A percentile compares a stretch with the other conserved stretches of the same genome.
These are phyloP conservation scores for Exophiala spinifera DNA, from an alignment of 2,329 filamentous ascomycete species.

Conservation along the genomic window DNA sequence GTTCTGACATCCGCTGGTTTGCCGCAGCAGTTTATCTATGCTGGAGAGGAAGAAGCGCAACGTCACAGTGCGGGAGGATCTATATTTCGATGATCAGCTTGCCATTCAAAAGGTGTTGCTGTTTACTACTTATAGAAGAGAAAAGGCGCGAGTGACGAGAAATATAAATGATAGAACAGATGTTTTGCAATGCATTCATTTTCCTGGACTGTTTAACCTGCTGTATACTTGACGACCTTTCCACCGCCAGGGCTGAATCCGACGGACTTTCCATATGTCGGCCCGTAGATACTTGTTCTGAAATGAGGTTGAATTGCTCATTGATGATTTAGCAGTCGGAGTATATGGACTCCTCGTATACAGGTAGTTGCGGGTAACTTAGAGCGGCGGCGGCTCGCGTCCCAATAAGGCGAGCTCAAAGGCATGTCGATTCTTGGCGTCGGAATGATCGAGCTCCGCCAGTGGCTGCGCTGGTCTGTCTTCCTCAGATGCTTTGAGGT, in stretches of 20 bases:
- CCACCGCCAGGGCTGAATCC: too few species aligned
- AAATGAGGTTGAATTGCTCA: too few species aligned
- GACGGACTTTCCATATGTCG: too few species aligned
- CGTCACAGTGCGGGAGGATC: not conserved
- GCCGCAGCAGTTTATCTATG: slow-evolving; percentile 8
- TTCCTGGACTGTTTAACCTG: too few species aligned
- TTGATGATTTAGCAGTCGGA: too few species aligned
- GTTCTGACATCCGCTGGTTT: not conserved
- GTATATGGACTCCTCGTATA: too few species aligned
- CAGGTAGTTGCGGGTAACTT: too few species aligned
- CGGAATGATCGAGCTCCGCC: slow-evolving; percentile 7
- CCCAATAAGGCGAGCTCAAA: slow-evolving; percentile 4
- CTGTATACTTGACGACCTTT: too few species aligned
- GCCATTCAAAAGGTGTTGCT: not conserved
- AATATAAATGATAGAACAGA: too few species aligned
- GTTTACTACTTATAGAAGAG: not conserved
- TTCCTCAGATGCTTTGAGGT: not conserved
- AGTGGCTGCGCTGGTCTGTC: not conserved
- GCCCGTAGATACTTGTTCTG: too few species aligned
- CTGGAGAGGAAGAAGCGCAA: not conserved
- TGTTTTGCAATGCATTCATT: too few species aligned
- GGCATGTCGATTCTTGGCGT: slow-evolving; percentile 2
- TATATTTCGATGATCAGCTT: not conserved
- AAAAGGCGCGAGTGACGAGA: not conserved
- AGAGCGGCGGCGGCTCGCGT: slow-evolving; percentile 7